Evolutionary conservation across 169 alveolate species (phyloP), one percentile per base, ranked within the genome.

Genomic region (Neospora caninum): DNA sequence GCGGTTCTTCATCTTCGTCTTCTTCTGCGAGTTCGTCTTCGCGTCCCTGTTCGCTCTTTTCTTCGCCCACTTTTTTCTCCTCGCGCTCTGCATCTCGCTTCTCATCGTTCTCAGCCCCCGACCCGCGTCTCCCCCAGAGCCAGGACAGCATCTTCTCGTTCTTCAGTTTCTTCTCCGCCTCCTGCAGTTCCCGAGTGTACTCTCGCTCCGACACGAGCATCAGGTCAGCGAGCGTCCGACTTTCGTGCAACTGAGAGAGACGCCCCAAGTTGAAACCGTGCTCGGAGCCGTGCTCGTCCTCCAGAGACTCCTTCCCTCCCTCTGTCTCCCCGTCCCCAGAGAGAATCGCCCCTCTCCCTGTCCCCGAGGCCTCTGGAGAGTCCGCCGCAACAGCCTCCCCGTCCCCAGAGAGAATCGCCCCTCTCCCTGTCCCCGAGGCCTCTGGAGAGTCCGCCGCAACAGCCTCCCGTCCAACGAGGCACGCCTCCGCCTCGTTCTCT

Each of bases 181-280:
- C 84, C 38, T 82, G 9, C 67, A 41, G 25, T 25, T 82, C 89
- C 25, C 67, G n/a, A 9, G 4, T 18, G 29, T 82, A 36, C 64
- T 82, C 89, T 1, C 89, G 53, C n/a, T 22, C 89, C 4, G 89
- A 42, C 31, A 82, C 27, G 69, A 82, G 67, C 67, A 41, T 41
- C 89, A 82, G 38, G 64, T 82, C 89, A 6, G 69, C 53, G 36
- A 82, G 89, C 89, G 89, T 82, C 42, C 43, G 38, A 29, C 89
- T 82, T 25, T 82, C 89, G 89, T 82, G 41, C 67, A 82, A 67
- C 53, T 41, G 69, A 6, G 89, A 42, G 36, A 82, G 41, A 13
- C 67, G 67, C 2, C 53, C 64, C 34, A 16, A 29, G 67, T 42
- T 31, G 42, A 73, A 73, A 2, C 39, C 84, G 25, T n/a, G 25